These are phyloP conservation scores for Hansenula sp. DNA, from an alignment of 1,139 yeast species.

Conservation along the genomic window DNA sequence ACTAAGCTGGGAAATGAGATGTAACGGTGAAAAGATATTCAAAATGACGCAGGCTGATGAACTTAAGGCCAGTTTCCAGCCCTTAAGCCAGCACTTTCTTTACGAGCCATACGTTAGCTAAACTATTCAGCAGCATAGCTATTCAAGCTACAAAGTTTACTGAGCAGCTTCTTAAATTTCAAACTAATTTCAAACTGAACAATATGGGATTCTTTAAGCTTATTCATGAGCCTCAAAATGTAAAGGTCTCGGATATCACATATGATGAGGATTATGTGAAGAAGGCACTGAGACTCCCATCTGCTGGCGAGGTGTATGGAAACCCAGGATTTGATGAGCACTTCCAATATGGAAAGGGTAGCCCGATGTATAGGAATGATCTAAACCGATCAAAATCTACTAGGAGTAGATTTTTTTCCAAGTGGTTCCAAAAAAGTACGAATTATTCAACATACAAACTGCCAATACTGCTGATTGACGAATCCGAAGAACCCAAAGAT, in stretches of 20 bases:
- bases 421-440: not conserved
- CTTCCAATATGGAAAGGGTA: not conserved
- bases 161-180: no score
- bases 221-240: not conserved
- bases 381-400: constrained; percentile 1
- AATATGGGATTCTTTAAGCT: constrained; percentile 9
- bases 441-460: not conserved
- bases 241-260: not conserved
- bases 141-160: no score
- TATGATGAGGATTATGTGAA: constrained; percentile 6
- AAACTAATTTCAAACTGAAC: no score
- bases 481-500: no score
- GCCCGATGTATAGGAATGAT: not conserved
- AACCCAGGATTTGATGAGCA: constrained; percentile 1
- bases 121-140: no score
- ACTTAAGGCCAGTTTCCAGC: no score
- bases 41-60: no score
- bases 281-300: constrained; percentile 6
- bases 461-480: no score
- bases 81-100: no score
- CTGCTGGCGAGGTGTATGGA: constrained; percentile 1
- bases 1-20: no score
- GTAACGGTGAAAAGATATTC: no score
- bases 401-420: not conserved
- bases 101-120: no score